Percentiles rank a stretch among this genome's conserved stretches.
These are phyloP conservation scores for Botrytis porri DNA, from an alignment of 2,329 filamentous ascomycete genomes.

Conservation along the genomic window DNA sequence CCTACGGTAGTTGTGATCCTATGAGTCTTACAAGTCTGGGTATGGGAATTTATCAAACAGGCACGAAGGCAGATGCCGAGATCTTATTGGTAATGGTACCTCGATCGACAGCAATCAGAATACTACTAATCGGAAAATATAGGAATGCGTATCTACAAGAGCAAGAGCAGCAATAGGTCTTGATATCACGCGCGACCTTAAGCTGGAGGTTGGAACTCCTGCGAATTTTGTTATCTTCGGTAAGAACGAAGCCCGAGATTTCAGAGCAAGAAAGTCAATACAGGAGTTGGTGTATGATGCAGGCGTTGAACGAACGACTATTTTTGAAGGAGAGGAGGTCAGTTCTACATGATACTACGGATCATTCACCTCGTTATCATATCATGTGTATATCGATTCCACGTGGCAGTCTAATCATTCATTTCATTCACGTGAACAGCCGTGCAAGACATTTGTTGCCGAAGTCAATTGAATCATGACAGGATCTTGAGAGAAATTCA, in stretches of 20 bases:
- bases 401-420: slow-evolving; percentile 13
- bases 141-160: slow-evolving; percentile 37
- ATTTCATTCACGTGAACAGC: slow-evolving; percentile 10
- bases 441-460: slow-evolving; percentile 2
- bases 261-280: slow-evolving; percentile 32
- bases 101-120: not conserved
- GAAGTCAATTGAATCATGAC: not conserved
- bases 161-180: slow-evolving; percentile 36
- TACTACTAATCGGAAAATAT: slow-evolving; percentile 17
- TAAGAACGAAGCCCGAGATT: slow-evolving; percentile 21
- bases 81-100: slow-evolving; percentile 52
- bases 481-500: not conserved
- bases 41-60: slow-evolving; percentile 66
- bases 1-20: slow-evolving; percentile 65
- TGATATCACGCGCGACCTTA: slow-evolving; percentile 20
- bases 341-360: not conserved
- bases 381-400: not conserved
- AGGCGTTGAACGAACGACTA: slow-evolving; percentile 29
- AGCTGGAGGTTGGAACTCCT: slow-evolving; percentile 29
- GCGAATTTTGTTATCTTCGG: slow-evolving; percentile 36
- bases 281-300: slow-evolving; percentile 37
- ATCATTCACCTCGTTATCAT: not conserved
- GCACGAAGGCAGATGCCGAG: slow-evolving; percentile 56
- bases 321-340: slow-evolving; percentile 28
- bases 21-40: slow-evolving; percentile 59